Percentiles rank a stretch among this genome's conserved stretches.
These are phyloP conservation scores for Geosmithia morbida DNA, from an alignment of 2,329 filamentous ascomycete genomes.

Conservation along the genomic window DNA sequence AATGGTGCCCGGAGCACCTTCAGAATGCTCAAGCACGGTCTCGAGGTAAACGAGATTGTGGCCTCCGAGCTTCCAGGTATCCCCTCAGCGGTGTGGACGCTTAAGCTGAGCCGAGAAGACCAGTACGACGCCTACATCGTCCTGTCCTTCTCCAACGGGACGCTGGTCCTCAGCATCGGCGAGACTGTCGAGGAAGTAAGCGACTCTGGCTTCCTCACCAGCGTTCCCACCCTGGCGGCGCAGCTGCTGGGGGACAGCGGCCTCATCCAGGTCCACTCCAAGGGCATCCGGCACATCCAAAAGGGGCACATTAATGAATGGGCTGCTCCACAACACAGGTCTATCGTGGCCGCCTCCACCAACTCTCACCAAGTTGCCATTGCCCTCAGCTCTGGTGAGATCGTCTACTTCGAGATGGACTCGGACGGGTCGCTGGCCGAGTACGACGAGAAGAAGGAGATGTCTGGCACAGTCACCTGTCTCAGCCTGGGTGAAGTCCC, in stretches of 20 bases:
- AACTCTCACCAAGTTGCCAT: slow-evolving; percentile 90
- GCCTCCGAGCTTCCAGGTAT: slow-evolving; percentile 79
- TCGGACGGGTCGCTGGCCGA: slow-evolving; percentile 79
- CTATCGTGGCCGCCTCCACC: slow-evolving; percentile 86
- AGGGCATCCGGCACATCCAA: slow-evolving; percentile 83
- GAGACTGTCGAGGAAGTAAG: slow-evolving; percentile 94
- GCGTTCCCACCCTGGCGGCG: slow-evolving; percentile 78
- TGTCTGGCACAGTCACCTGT: slow-evolving; percentile 90
- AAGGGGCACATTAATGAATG: slow-evolving; percentile 76
- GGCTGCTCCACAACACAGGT: slow-evolving; percentile 83
- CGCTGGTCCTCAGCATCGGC: slow-evolving; percentile 84
- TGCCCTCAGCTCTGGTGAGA: slow-evolving; percentile 87
- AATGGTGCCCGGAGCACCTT: slow-evolving; percentile 82
- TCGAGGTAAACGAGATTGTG: slow-evolving; percentile 92
- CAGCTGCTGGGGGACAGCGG: slow-evolving; percentile 91
- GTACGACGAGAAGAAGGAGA: slow-evolving; percentile 88
- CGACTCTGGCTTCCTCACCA: slow-evolving; percentile 82
- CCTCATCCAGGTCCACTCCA: slow-evolving; percentile 89
- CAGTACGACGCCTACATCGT: slow-evolving; percentile 90
- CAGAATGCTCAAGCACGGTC: slow-evolving; percentile 78
- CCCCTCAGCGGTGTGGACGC: slow-evolving; percentile 91
- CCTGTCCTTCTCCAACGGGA: slow-evolving; percentile 82
- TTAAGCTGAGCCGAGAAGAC: slow-evolving; percentile 69
- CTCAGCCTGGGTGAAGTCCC: slow-evolving; percentile 90
- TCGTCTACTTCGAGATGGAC: slow-evolving; percentile 97